These are phyloP conservation scores for Claviceps arundinis DNA, from an alignment of 2,329 filamentous ascomycete genomes.

Conservation along the genomic window DNA sequence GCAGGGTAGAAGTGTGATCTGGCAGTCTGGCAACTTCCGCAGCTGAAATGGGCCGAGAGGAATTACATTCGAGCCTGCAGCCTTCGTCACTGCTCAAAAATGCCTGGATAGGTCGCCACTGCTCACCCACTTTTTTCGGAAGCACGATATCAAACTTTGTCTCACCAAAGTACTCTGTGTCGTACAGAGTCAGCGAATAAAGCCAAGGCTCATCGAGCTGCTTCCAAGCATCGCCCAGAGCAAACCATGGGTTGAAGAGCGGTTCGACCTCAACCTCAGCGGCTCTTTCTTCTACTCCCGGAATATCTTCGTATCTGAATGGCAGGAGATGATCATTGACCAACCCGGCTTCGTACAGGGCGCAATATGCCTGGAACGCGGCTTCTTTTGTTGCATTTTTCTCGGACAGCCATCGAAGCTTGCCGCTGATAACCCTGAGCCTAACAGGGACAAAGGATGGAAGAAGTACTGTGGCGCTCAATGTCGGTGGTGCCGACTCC, in stretches of 20 bases:
- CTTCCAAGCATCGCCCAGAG: conserved; percentile 30
- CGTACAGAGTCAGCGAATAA: conserved; percentile 21
- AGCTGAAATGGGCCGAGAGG: conserved; percentile 9
- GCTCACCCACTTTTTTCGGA: conserved; percentile 26
- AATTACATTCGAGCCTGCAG: conserved; percentile 20
- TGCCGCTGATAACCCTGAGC: conserved; percentile 15
- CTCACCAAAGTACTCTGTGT: conserved; percentile 13
- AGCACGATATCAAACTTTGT: conserved; percentile 29
- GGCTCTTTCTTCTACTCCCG: conserved; percentile 24
- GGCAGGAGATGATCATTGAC: conserved; percentile 72
- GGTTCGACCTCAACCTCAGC: conserved; percentile 22
- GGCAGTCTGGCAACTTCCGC: conserved; percentile 7
- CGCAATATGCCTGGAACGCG: conserved; percentile 65
- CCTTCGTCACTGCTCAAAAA: conserved; percentile 23
- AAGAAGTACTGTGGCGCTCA: conserved; percentile 52
- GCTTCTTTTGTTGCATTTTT: conserved; percentile 66
- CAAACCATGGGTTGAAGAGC: conserved; percentile 33
- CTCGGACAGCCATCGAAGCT: conserved; percentile 52
- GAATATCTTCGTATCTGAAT: conserved; percentile 27
- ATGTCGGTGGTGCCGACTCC: conserved; percentile 13
- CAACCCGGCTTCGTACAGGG: conserved; percentile 55
- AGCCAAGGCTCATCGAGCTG: conserved; percentile 9
- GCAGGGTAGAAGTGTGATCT: conserved; percentile 33
- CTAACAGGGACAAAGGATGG: conserved; percentile 52
- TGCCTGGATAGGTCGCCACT: conserved; percentile 23